Conservation (phyloP, 805 yeast genomes). For the Lipomyces yamadae region DNA sequence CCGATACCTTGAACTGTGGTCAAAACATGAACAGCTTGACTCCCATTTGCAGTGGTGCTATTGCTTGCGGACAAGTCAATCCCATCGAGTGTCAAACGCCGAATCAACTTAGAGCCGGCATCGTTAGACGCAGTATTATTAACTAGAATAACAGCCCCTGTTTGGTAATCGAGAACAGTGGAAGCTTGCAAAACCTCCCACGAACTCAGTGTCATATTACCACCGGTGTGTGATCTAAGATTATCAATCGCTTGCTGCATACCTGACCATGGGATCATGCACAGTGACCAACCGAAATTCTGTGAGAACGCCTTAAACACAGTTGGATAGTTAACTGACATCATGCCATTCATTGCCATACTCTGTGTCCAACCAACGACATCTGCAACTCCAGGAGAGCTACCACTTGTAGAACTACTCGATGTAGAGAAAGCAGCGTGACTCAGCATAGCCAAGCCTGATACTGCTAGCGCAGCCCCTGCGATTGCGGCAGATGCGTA, state of each 20-base stretch:
- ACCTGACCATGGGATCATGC: slow-evolving; percentile 43
- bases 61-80: slow-evolving; percentile 17
- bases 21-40: slow-evolving; percentile 24
- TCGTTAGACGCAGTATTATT: slow-evolving; percentile 10
- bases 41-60: slow-evolving; percentile 11
- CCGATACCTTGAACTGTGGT: slow-evolving; percentile 43
- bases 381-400: slow-evolving; percentile 42
- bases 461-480: slow-evolving; percentile 40
- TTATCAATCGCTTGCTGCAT: slow-evolving; percentile 44
- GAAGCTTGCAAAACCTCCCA: slow-evolving; percentile 27
- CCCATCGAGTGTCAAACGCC: slow-evolving; percentile 26
- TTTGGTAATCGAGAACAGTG: slow-evolving; percentile 27
- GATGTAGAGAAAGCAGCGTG: slow-evolving; percentile 27
- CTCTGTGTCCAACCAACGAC: slow-evolving; percentile 43
- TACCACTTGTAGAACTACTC: slow-evolving; percentile 13
- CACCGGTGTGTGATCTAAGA: slow-evolving; percentile 43
- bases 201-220: slow-evolving; percentile 41
- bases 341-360: slow-evolving; percentile 45
- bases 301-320: slow-evolving; percentile 43
- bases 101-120: slow-evolving; percentile 16
- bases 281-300: slow-evolving; percentile 46
- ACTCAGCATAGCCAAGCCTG: slow-evolving; percentile 35
- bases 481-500: slow-evolving; percentile 44
- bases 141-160: slow-evolving; percentile 27
- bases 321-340: slow-evolving; percentile 44